Evolutionary conservation across 495 filamentous ascomycete species (phyloP).

Genomic region (Saxophila tyrrhenica): DNA sequence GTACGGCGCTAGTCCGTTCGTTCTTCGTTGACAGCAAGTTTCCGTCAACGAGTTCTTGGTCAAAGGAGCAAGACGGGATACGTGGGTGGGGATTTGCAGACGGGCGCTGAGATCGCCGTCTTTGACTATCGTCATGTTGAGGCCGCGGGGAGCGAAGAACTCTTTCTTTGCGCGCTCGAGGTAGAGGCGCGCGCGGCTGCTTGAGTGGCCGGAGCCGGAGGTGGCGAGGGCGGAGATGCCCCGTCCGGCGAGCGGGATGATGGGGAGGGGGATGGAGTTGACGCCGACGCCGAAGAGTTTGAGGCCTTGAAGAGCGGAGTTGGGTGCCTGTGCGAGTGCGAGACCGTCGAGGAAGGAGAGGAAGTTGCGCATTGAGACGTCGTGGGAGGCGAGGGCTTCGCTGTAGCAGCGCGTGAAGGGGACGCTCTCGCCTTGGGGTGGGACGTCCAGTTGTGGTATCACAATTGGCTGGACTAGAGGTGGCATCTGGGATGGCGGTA

Average conservation of each 20-base stretch:
- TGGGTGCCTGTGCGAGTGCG: slow-evolving; percentile 6
- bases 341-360: slow-evolving; percentile 10
- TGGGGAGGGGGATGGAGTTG: not conserved
- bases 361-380: slow-evolving; percentile 6
- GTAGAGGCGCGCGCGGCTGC: slow-evolving; percentile 4
- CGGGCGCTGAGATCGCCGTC: slow-evolving; percentile 2
- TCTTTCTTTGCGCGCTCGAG: slow-evolving; percentile 1
- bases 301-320: slow-evolving; percentile 2
- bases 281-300: slow-evolving; percentile 1
- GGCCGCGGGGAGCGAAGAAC: slow-evolving; percentile 10
- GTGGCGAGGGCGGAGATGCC: slow-evolving; percentile 4
- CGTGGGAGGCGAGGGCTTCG: slow-evolving; percentile 7
- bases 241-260: not conserved
- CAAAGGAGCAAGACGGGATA: slow-evolving; percentile 4
- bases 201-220: slow-evolving; percentile 1
- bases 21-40: not conserved
- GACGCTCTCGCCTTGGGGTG: slow-evolving; percentile 8
- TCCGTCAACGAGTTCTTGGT: slow-evolving; percentile 1
- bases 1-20: not conserved
- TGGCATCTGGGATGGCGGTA: not conserved
- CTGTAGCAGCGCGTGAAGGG: slow-evolving; percentile 8
- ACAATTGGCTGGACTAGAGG: slow-evolving; percentile 2
- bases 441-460: slow-evolving; percentile 11
- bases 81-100: not conserved
- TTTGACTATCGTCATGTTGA: slow-evolving; percentile 1